Conservation (phyloP, 2,329 filamentous ascomycete genomes). For the Fusarium brachygibbosum region DNA sequence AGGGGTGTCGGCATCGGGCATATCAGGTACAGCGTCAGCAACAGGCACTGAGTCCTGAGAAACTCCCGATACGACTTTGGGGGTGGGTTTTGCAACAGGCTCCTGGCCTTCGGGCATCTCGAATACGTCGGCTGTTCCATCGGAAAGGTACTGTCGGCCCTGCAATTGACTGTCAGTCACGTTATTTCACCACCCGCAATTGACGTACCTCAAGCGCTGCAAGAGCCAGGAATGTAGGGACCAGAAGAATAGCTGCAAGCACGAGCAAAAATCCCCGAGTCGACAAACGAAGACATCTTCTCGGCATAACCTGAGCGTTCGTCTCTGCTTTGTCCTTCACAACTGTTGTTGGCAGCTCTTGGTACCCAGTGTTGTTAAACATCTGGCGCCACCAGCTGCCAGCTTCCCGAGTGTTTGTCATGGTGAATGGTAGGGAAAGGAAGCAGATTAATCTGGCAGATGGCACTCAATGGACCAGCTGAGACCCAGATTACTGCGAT, state of each 20-base stretch:
- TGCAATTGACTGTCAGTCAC: not conserved
- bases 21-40: not conserved
- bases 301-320: slow-evolving; percentile 8
- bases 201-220: slow-evolving; percentile 22
- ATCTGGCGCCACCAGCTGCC: slow-evolving; percentile 27
- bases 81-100: not conserved
- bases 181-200: no score
- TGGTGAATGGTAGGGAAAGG: slow-evolving; percentile 4
- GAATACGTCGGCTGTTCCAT: slow-evolving; percentile 30
- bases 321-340: slow-evolving; percentile 27
- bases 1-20: not conserved
- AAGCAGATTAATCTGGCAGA: slow-evolving; percentile 14
- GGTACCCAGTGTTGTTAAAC: slow-evolving; percentile 22
- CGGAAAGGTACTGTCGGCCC: slow-evolving; percentile 31
- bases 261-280: slow-evolving; percentile 12
- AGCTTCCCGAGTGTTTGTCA: slow-evolving; percentile 5
- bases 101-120: slow-evolving; percentile 1
- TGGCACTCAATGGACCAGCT: slow-evolving; percentile 5
- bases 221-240: slow-evolving; percentile 23
- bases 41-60: not conserved
- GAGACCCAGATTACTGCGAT: not conserved
- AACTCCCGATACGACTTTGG: not conserved
- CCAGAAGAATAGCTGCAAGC: slow-evolving; percentile 10
- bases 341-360: slow-evolving; percentile 22
- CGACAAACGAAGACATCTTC: slow-evolving; percentile 16